Conservation (phyloP, 352 stramenopile species). For the Peronospora belbahrii region DNA sequence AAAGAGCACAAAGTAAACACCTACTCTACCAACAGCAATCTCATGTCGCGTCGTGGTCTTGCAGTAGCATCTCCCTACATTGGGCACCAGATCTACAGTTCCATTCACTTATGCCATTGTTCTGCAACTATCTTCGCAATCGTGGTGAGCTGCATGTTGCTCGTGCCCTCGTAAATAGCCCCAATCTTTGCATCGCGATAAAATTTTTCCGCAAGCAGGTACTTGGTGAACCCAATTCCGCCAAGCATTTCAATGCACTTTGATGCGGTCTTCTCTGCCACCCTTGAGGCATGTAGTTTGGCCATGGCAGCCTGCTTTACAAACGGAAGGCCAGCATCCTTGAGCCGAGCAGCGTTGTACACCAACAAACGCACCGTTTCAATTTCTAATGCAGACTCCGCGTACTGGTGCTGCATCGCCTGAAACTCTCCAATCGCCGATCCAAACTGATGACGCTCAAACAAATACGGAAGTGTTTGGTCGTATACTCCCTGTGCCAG, state of each 20-base stretch:
- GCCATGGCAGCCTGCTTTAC: slow-evolving; percentile 96
- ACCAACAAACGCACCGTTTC: slow-evolving; percentile 88
- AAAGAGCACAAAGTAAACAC: too few relatives aligned
- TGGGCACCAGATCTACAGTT: background rate
- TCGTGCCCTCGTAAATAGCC: slow-evolving; percentile 96
- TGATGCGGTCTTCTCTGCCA: slow-evolving; percentile 92
- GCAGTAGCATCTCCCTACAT: too few relatives aligned
- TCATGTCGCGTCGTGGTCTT: too few relatives aligned
- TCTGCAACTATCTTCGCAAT: slow-evolving; percentile 89
- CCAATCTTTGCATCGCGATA: slow-evolving; percentile 97
- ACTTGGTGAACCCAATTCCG: slow-evolving; percentile 93
- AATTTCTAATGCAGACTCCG: slow-evolving; percentile 92
- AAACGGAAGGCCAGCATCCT: slow-evolving; percentile 91
- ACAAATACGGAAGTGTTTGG: slow-evolving; percentile 93
- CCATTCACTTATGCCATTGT: slow-evolving; percentile 69
- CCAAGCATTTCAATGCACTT: slow-evolving; percentile 95
- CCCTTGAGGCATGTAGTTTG: slow-evolving; percentile 91
- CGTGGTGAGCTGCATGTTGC: slow-evolving; percentile 94
- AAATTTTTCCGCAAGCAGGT: slow-evolving; percentile 93
- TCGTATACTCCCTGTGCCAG: slow-evolving; percentile 95
- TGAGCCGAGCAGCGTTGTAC: slow-evolving; percentile 92
- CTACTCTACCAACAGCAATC: too few relatives aligned
- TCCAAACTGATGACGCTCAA: slow-evolving; percentile 94
- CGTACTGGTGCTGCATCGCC: slow-evolving; percentile 95
- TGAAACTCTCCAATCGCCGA: slow-evolving; percentile 91